Percentiles rank a stretch among this genome's conserved stretches.
Evolutionary conservation across 352 stramenopile genomes (phyloP).

Genomic region (Plasmopara viticola): DNA sequence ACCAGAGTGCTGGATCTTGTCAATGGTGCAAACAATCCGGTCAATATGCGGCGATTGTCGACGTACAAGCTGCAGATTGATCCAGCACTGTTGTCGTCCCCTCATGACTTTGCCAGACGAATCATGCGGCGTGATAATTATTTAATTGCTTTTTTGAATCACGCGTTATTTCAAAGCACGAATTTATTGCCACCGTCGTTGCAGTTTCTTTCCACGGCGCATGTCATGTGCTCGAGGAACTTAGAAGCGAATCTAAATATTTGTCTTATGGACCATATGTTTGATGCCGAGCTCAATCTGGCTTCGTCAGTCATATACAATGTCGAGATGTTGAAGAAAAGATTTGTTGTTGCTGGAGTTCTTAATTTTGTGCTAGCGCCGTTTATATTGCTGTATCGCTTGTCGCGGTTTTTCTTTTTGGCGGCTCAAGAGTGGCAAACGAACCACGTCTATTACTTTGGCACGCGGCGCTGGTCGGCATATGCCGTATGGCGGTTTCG

Average conservation of each 20-base stretch:
- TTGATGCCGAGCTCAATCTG: conserved; percentile 75
- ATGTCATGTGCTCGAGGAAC: conserved; percentile 83
- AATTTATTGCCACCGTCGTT: conserved; percentile 63
- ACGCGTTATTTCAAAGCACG: conserved; percentile 88
- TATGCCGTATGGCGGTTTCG: conserved; percentile 90
- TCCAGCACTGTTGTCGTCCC: conserved; percentile 59
- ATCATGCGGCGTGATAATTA: conserved; percentile 99
- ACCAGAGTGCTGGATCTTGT: conserved; percentile 73
- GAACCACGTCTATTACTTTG: conserved; percentile 90
- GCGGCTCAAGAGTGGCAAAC: conserved; percentile 95
- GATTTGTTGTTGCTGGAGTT: conserved; percentile 91
- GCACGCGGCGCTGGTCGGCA: conserved; percentile 90
- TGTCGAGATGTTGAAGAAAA: conserved; percentile 85
- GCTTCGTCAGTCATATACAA: conserved; percentile 90
- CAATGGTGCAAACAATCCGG: conserved; percentile 54
- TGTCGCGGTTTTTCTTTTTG: conserved; percentile 95
- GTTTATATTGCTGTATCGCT: conserved; percentile 96
- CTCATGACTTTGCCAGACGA: conserved; percentile 89
- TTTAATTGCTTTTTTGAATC: conserved; percentile 96
- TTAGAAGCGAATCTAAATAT: conserved; percentile 95
- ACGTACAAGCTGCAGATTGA: conserved; percentile 81
- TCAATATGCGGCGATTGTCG: conserved; percentile 82
- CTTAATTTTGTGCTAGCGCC: conserved; percentile 93
- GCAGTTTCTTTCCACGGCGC: conserved; percentile 65
- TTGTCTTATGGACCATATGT: conserved; percentile 96